These are phyloP conservation scores for Pythium folliculosum DNA, from an alignment of 352 stramenopile species.

Conservation along the genomic window DNA sequence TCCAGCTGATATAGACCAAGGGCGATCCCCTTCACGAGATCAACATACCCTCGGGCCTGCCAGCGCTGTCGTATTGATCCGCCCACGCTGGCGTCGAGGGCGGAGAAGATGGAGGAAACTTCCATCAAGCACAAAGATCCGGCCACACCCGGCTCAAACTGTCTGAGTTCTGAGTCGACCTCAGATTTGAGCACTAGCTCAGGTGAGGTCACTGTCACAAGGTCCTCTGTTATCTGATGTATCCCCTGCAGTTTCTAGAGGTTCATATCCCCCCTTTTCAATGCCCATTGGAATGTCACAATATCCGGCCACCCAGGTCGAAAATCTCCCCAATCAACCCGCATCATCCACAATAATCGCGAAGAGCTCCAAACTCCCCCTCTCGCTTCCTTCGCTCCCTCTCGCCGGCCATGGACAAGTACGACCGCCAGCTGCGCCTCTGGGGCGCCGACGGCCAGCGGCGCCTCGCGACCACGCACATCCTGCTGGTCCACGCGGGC, in stretches of 20 bases:
- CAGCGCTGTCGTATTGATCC: too few species aligned
- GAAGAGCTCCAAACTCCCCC: neutral
- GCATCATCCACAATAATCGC: neutral
- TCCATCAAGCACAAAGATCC: constrained; percentile 12
- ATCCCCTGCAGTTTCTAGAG: too few species aligned
- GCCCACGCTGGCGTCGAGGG: too few species aligned
- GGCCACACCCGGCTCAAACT: constrained; percentile 1
- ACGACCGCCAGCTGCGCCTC: constrained; percentile 98
- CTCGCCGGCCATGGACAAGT: constrained; percentile 87
- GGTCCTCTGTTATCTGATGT: neutral
- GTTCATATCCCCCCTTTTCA: too few species aligned
- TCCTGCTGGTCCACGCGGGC: constrained; percentile 91
- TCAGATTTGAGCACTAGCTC: too few species aligned
- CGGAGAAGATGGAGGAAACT: neutral
- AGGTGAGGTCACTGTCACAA: neutral
- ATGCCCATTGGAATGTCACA: constrained; percentile 6
- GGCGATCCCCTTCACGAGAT: too few species aligned
- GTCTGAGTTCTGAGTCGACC: neutral
- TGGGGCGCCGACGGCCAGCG: constrained; percentile 96
- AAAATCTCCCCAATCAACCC: neutral
- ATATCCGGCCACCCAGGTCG: constrained; percentile 16
- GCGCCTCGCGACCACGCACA: constrained; percentile 81
- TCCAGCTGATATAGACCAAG: too few species aligned
- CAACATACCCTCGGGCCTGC: neutral
- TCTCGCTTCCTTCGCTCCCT: neutral